These are phyloP conservation scores for Helianthus annuus DNA, from an alignment of 129 eudicot species.

Conservation along the genomic window HanXRQr2.0-SUNRISE NC_035445.2:157018129-157018628, in stretches of 20 bases:
- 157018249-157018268: neutral
- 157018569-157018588: conserved; percentile 3
- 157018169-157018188: neutral
- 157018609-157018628: neutral
- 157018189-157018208: neutral
- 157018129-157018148: neutral
- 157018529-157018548: neutral
- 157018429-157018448: neutral
- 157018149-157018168: neutral
- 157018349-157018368: neutral
- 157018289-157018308: neutral
- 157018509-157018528: neutral
- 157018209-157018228: neutral
- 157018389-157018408: neutral
- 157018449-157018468: neutral
- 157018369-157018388: neutral
- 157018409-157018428: neutral
- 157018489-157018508: neutral
- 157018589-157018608: neutral
- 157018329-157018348: neutral
- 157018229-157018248: neutral
- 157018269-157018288: neutral
- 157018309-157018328: neutral
- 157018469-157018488: neutral
- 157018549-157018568: neutral